A percentile compares a stretch with the other conserved stretches of the same genome.
phyloP scores from a whole-genome alignment of 257 asterid species.

The Linaria vulgaris region DNA sequence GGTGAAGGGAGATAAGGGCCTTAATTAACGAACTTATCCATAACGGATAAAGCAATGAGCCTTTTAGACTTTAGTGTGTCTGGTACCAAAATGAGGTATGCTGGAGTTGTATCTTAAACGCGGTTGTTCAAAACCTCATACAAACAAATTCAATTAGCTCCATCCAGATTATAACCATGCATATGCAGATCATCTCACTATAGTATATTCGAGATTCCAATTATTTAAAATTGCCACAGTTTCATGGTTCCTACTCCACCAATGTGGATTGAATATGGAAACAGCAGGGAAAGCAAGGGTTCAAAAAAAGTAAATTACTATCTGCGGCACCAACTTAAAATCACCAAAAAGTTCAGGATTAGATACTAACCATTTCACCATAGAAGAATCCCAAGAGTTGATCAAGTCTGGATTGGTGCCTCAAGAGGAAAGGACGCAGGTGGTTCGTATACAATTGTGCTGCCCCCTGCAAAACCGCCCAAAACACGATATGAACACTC shows the following conservation, averaged over 20 bases:
- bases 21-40: too few species aligned
- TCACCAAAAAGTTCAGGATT: conserved; percentile 7
- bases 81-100: neutral
- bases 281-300: neutral
- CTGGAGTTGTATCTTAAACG: neutral
- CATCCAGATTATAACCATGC: neutral
- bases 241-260: neutral
- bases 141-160: too few species aligned
- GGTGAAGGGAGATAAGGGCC: neutral
- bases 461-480: conserved; percentile 66
- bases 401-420: conserved; percentile 70
- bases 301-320: conserved; percentile 7
- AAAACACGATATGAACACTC: conserved; percentile 17
- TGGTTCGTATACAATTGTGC: conserved; percentile 60
- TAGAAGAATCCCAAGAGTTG: conserved; percentile 48
- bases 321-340: neutral
- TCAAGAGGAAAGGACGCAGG: conserved; percentile 71
- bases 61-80: neutral
- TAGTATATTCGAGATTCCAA: neutral
- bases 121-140: too few species aligned
- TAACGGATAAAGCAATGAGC: neutral
- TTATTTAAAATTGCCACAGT: neutral
- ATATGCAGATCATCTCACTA: neutral
- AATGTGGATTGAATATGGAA: neutral
- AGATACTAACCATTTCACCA: conserved; percentile 65